phyloP scores from a whole-genome alignment of 78 protist genomes.

The Neovahlkampfia damariscottae region DNA sequence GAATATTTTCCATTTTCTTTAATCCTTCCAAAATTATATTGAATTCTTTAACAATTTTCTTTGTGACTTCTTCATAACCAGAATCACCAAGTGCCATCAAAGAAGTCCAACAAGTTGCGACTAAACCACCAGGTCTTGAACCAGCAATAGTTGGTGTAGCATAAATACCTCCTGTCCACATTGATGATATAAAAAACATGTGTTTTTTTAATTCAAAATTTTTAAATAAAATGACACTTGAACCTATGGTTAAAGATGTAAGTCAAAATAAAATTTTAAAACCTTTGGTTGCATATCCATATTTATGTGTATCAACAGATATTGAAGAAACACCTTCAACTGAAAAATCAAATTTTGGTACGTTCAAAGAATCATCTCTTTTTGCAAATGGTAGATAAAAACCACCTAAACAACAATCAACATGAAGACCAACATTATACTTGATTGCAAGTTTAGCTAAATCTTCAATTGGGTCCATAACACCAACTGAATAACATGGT shows the following conservation, averaged over 20 bases:
- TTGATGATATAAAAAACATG: conserved; percentile 16
- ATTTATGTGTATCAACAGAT: conserved; percentile 82
- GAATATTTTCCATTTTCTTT: neutral
- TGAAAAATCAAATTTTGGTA: conserved; percentile 55
- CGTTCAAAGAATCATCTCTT: conserved; percentile 23
- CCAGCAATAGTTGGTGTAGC: conserved; percentile 80
- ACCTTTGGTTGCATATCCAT: conserved; percentile 82
- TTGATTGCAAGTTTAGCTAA: conserved; percentile 41
- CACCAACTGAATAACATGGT: conserved; percentile 67
- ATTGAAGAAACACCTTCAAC: conserved; percentile 65
- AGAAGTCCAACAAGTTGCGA: conserved; percentile 84
- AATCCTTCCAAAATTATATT: neutral
- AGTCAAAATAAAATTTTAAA: too few species aligned
- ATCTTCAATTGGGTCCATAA: conserved; percentile 51
- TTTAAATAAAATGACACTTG: neutral
- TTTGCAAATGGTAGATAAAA: conserved; percentile 58
- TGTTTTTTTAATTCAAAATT: neutral
- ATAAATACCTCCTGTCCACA: conserved; percentile 67
- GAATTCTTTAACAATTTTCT: neutral
- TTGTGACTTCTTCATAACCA: conserved; percentile 32
- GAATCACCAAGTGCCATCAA: conserved; percentile 47
- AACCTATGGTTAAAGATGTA: too few species aligned
- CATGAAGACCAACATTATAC: conserved; percentile 56
- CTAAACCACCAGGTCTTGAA: conserved; percentile 61
- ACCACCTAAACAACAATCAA: conserved; percentile 76